Base-by-base conservation (phyloP, 768 basidiomycete genomes). In the Pleurotus pulmonarius region DNA sequence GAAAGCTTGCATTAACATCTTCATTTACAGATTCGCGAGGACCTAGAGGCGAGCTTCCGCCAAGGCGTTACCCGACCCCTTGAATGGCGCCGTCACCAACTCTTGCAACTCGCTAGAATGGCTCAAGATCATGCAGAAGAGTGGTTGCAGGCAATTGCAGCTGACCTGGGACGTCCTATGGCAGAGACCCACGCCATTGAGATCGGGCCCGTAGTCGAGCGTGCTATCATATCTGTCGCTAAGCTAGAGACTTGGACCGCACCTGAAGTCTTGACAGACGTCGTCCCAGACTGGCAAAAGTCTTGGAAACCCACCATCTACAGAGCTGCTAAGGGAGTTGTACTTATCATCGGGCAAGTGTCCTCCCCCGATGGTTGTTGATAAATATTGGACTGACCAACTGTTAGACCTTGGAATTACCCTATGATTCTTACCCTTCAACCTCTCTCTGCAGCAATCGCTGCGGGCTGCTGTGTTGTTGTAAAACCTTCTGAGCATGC, bases 391-490 rank as follows among this genome's bases (percentile, higher is more conserved):
- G 2, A 44, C 9, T 34, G 41, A 44, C 20, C 15, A 44, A 44
- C 41, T 16, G 49, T 79, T 60, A 86, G 85, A 13, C 85, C 85
- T 2, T 87, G 85, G 84, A 88, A 88, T 63, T 88, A 82, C 61
- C 87, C 87, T 0, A 62, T 83, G 49, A 24, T 49, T 37, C 48
- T 57, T 24, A 73, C 69, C 64, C 65, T 88, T 5, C 77, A 79
- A 40, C 87, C 88, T 3, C 69, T 87, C 18, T 74, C 79, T 48
- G 89, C 88, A 3, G 90, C 90, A 1, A 86, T 92, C 48, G 76
- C 87, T 0, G 88, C 88, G 0, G 90, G 90, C 0, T 88, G 86
- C 62, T 77, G 83, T 15, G 79, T 76, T 0, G 75, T 83, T 8
- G 46, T 90, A 61, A 91, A 92, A 64, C 78, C 80, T 0, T 89